Base-by-base conservation (phyloP, 768 basidiomycete genomes). In the Candolleomyces eurysporus region DNA sequence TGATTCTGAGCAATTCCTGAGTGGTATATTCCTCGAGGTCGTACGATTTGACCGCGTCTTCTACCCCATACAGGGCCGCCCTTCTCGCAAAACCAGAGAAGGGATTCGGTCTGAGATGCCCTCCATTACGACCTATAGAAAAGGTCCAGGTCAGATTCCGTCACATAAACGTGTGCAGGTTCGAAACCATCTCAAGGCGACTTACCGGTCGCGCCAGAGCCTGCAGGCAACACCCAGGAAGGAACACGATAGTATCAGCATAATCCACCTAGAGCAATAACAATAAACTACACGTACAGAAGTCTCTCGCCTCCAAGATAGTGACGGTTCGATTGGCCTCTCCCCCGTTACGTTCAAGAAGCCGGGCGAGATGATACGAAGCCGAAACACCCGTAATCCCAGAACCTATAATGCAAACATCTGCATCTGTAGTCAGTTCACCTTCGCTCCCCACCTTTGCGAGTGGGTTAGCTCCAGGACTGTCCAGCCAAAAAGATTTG, bases 261-360 rank as follows among this genome's bases (percentile, higher is more conserved):
- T 32, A n/a, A 30, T 11, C 4, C 31, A 9, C 22, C 52, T 9
- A 13, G 36, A 40, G 40, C 4, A 26, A 19, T 26, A 26, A 26
- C 26, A 26, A 26, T 26, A 26, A 26, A 26, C 4, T 26, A 19
- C 17, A 58, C 91, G 75, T 22, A 93, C 94, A 91, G 72, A 95
- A 89, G 68, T 92, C 89, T 66, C 95, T 78, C 4, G 93, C 95
- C 68, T 96, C 94, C 9, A 97, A 71, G 13, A 96, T 76, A 17
- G 87, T 84, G 0, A 88, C 78, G 32, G 75, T 84, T 48, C 84
- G 58, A 14, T 61, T 58, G 26, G 26, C 26, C 26, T 26, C 26
- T 26, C 26, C 26, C 4, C 26, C 26, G 2, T 26, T 26, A 26
- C 26, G 26, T 26, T 26, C 26, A 26, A 26, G 26, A 4, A 26